Evolutionary conservation across 1,284 basidiomycete genomes (phyloP), one percentile per base, ranked within the genome.

Genomic region (Coniophora puteana): DNA sequence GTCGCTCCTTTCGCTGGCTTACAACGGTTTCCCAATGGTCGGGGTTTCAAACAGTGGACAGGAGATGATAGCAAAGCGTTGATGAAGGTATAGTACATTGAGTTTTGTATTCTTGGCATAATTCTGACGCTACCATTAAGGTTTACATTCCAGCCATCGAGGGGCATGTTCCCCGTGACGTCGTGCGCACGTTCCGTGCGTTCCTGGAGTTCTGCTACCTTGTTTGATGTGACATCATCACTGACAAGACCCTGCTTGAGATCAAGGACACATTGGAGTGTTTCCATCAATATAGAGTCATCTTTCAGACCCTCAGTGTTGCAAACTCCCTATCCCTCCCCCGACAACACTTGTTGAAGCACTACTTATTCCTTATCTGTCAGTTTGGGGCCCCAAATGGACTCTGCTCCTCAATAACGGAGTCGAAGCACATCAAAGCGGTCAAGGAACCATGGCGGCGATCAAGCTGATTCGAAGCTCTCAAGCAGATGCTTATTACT

Each of bases 281-380:
- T 13, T 44, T 44, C 16, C 43, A 44, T 30, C 39, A 28, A 14
- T 36, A 44, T 22, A 6, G 24, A 6, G 25, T 35, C 8, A 23
- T 44, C n/a, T 44, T 44, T 27, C 41, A 20, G 18, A 28, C 33
- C n/a, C 20, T 22, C 12, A 22, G 30, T 14, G 25, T 31, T 26
- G 21, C 28, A 13, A 5, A 25, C n/a, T 22, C 30, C 17, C 50
- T 56, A 36, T 39, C 50, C 17, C 48, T 58, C 12, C 55, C 51
- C 13, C 48, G 52, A 17, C 42, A 58, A 17, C 53, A 57, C 30
- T 36, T 38, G 14, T 33, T 54, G 0, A 14, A 28, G 12, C 43
- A 45, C 27, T 44, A 43, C 21, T 20, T 16, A 22, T 11, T 10
- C 18, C 29, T 18, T 31, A 43, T 43, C 23, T 21, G 32, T 4